Conservation (phyloP, 306 rosid genomes). For the Trifolium pratense region DNA sequence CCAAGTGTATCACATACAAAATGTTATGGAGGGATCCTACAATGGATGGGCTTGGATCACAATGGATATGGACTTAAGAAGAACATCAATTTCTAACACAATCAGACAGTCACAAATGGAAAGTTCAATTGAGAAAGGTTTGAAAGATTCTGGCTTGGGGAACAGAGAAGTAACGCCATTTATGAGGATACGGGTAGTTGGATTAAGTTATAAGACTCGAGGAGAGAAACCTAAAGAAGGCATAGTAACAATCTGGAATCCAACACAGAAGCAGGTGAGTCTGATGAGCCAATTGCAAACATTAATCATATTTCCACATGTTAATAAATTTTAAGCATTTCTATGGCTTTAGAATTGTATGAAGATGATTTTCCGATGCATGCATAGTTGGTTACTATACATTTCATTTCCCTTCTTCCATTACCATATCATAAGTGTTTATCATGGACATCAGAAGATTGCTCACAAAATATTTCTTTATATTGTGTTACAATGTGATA, state of each 20-base stretch:
- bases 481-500: slow-evolving; percentile 49
- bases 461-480: slow-evolving; percentile 24
- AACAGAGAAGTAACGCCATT: slow-evolving; percentile 77
- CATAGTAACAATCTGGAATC: slow-evolving; percentile 87
- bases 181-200: slow-evolving; percentile 80
- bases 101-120: slow-evolving; percentile 71
- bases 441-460: slow-evolving; percentile 23
- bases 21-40: no score
- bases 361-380: background rate
- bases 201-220: slow-evolving; percentile 56
- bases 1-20: no score
- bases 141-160: slow-evolving; percentile 70
- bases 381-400: background rate
- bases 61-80: no score
- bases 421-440: slow-evolving; percentile 8
- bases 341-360: background rate
- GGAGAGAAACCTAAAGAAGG: slow-evolving; percentile 69
- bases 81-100: no score
- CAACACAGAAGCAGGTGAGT: slow-evolving; percentile 82
- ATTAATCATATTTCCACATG: background rate
- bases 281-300: slow-evolving; percentile 51
- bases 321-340: slow-evolving; percentile 27
- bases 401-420: slow-evolving; percentile 16
- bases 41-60: no score
- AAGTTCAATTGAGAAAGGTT: slow-evolving; percentile 71